phyloP scores from a whole-genome alignment of 2,329 filamentous ascomycete genomes.

The Epichloe aotearoae region DNA sequence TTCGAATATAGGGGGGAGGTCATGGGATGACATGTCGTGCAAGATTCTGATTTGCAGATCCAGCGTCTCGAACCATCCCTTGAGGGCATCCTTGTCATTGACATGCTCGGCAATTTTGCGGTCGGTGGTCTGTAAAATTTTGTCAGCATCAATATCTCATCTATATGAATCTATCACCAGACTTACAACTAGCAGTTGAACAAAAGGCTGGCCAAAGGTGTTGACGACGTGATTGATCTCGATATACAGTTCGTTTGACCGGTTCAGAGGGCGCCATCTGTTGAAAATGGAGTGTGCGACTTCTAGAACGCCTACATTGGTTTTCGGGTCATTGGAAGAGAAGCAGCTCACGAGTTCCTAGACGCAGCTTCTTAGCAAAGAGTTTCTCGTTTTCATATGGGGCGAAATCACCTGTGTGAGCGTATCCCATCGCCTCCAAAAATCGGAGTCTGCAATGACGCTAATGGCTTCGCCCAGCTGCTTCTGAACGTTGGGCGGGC shows the following conservation, averaged over 20 bases:
- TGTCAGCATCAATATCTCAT: background rate
- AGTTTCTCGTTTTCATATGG: background rate
- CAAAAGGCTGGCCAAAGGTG: constrained; percentile 73
- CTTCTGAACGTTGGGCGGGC: constrained; percentile 74
- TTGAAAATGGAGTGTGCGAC: constrained; percentile 98
- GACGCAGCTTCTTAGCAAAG: constrained; percentile 5
- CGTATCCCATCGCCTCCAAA: constrained; percentile 94
- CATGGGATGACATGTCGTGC: constrained; percentile 94
- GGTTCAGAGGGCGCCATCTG: constrained; percentile 87
- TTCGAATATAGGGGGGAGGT: constrained; percentile 89
- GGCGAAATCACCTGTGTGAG: constrained; percentile 54
- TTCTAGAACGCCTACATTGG: constrained; percentile 90
- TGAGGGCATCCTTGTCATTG: constrained; percentile 59
- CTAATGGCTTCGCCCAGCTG: constrained; percentile 95
- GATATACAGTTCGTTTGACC: constrained; percentile 80
- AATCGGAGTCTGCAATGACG: constrained; percentile 94
- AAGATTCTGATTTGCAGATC: constrained; percentile 85
- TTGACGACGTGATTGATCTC: constrained; percentile 93
- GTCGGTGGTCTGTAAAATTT: constrained; percentile 44
- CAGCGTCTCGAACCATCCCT: constrained; percentile 70
- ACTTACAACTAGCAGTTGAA: constrained; percentile 61
- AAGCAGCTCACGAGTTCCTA: constrained; percentile 81
- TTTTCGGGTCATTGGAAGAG: constrained; percentile 63
- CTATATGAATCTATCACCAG: constrained; percentile 3
- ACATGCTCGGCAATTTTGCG: constrained; percentile 60